Evolutionary conservation across 345 rosid species (phyloP), one percentile per base, ranked within the genome.

Genomic region (Corymbia maculata): DNA sequence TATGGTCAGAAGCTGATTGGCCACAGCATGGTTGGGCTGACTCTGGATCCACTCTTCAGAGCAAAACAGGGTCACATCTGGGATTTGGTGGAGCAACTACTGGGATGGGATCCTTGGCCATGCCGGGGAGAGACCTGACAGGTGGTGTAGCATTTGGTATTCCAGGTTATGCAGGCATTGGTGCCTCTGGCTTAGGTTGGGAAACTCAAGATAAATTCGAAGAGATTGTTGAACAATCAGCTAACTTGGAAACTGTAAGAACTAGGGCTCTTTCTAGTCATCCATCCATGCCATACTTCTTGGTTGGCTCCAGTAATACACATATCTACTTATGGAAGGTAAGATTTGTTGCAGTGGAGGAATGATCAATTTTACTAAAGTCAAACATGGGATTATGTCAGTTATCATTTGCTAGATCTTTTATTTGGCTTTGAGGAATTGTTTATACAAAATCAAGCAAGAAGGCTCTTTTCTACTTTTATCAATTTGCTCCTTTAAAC

Each of bases 311-410:
- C 88, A 96, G 95, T 93, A 96, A 95, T 88, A 95, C 98, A 51
- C 98, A 94, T 89, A 92, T 96, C 90, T 96, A 97, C 93, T 89
- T 97, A 80, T 97, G 99, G 99, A 95, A 97, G 99, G 99, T 97
- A 94, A 88, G 94, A 11, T 68, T 86, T 90, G 68, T 55, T 89
- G 82, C 45, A 55, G 52, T 57, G 68, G 51, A 80, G 3, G 15
- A 89, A 53, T 30, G 45, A 28, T 70, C 28, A 28, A 30, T 75
- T 87, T 50, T 82, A 51, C 61, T 26, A 52, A 44, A 86, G 21
- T 52, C 47, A 61, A 36, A 86, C 61, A 42, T 89, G 85, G 85
- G 79, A 55, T 50, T 45, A 66, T 79, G 70, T 90, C 87, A 55
- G 28, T 51, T 52, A 24, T 88, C n/a, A 26, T 57, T 88, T 13